Percentiles rank a stretch among this genome's conserved stretches.
phyloP scores from a whole-genome alignment of 2,329 filamentous ascomycete species.

The Fusarium sp. region DNA sequence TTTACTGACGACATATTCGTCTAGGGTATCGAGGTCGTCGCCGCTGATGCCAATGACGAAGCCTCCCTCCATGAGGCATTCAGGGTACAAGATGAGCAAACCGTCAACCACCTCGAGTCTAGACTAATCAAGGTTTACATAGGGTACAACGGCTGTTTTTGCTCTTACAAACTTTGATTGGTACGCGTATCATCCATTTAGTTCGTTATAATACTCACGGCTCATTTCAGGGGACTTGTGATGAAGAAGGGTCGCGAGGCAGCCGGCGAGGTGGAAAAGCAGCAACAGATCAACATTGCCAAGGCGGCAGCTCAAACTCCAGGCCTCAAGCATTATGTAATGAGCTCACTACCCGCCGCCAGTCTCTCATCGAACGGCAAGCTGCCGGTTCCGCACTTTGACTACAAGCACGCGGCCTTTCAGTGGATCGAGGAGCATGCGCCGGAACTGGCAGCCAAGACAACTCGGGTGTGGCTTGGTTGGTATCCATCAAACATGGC shows the following conservation, averaged over 20 bases:
- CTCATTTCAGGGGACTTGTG: background rate
- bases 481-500: background rate
- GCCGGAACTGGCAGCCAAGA: background rate
- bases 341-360: background rate
- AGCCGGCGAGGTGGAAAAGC: background rate
- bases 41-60: background rate
- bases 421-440: background rate
- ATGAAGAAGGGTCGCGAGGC: background rate
- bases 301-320: background rate
- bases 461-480: background rate
- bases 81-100: background rate
- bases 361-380: background rate
- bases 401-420: background rate
- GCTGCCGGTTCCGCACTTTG: background rate
- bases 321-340: background rate
- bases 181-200: background rate
- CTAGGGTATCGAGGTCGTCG: background rate
- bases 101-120: background rate
- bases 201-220: background rate
- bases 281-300: background rate
- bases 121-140: background rate
- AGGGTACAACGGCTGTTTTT: background rate
- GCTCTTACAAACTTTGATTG: background rate
- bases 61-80: background rate
- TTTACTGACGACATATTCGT: background rate